Base-by-base conservation (phyloP, 192 early-diverging fungal genomes). In the Coemansia sp. region DNA sequence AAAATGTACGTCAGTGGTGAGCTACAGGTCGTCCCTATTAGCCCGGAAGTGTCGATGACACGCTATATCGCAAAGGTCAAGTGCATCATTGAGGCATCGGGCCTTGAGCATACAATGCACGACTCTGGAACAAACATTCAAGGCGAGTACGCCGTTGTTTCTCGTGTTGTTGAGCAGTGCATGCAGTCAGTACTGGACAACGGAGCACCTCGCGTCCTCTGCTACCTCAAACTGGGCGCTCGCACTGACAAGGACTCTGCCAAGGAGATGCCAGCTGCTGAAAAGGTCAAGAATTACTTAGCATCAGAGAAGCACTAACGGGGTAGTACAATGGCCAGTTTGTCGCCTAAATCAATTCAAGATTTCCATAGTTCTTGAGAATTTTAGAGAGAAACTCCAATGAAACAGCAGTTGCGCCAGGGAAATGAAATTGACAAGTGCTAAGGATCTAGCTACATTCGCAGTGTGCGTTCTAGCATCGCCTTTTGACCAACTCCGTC, bases 41-140 rank as follows among this genome's bases (percentile, higher is more conserved):
- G 74, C 42, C 37, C 71, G 1, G 70, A 68, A 39, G 67, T 66
- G 19, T 81, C 79, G 7, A 67, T 81, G 24, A 81, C 79, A 27
- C 69, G 48, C 17, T 81, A 76, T 41, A 81, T 81, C 39, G 74
- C 79, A 57, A 66, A 50, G 24, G 79, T 77, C 37, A 77, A 81
- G 29, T 42, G 61, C 3, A 70, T 81, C 29, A 64, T 81, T n/a
- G 67, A 76, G 27, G 67, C 33, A 7, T 81, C 79, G 6, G 79
- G 74, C 8, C 68, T 81, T 17, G 64, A 76, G 56, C 79, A 81
- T 50, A 77, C 79, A 24, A 81, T 81, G 79, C 79, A 81, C 35
- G 79, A 81, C 41, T 74, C 79, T 0, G 79, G 79, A 2, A 81
- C 79, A 0, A 81, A 81, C 48, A 76, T 81, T 14, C 74, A 81